Base-by-base conservation (phyloP, 2,329 filamentous ascomycete species). In the Zasmidium cellare region DNA sequence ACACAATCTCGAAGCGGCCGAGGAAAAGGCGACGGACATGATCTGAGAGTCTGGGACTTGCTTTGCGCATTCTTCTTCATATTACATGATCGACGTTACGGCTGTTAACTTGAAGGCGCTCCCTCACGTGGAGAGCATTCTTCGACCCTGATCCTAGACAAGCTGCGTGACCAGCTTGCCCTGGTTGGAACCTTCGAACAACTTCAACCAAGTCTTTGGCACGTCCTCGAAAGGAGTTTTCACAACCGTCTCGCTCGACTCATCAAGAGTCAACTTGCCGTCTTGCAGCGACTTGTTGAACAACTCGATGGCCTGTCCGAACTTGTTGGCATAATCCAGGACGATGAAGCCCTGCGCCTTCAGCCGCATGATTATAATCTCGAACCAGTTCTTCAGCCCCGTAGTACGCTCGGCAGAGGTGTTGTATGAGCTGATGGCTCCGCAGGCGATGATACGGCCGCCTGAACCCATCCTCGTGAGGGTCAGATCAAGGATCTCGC, bases 341-440 rank as follows among this genome's bases (percentile, higher is more conserved):
- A 72, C 68, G 53, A 74, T 73, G 60, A 73, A 71, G 1, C 72
- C 71, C 46, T 67, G 63, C 58, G 71, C 68, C 57, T 68, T 63
- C 11, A 74, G 48, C 5, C 71, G 62, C 67, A 71, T 72, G 46
- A 58, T 65, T 28, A 74, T 68, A 35, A 74, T 62, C 56, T 73
- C 70, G 61, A 72, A 71, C 70, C 71, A 74, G 63, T 72, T 73
- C 64, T 72, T 72, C 22, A 73, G 56, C 14, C 71, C 72, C 2
- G 63, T 65, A 6, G 67, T 66, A 5, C 61, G 54, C 41, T 79
- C 79, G 1, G 78, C 70, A 20, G 67, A 78, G 6, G 78, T 72
- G 72, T 90, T 90, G 74, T 91, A 91, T 71, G 87, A 82, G 69
- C 82, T 86, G 75, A 91, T 90, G 6, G 67, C 80, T 50, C 88